Evolutionary conservation across 495 filamentous ascomycete species (phyloP), one percentile per base, ranked within the genome.

Genomic region (Mycothermus thermophilus): DNA sequence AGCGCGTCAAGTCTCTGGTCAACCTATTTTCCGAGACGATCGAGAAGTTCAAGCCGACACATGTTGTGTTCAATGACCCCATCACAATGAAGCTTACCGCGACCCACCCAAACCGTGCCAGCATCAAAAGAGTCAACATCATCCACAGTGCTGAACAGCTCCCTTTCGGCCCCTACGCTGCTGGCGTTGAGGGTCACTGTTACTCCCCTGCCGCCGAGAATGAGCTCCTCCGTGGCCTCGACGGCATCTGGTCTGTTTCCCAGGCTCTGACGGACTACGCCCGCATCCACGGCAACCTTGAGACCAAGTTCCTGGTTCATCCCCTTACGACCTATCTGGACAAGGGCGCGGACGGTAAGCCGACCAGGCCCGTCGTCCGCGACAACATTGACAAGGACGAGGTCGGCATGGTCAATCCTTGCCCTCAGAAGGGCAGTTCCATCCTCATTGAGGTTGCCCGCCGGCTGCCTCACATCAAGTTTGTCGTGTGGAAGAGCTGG

Each of bases 91-190:
- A 53, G 20, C 10, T 48, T 22, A 44, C 52, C 4, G 37, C 26
- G 12, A 11, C 12, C 23, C 41, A 50, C 31, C 25, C 23, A 0
- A 7, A 15, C 4, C 34, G 41, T 6, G 1, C 15, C 13, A 32
- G 8, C 13, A 51, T 53, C 37, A 51, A 51, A 26, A 39, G 52
- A 6, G 26, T 53, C 15, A 38, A 36, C 16, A 41, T 55, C 22
- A 47, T 55, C n/a, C 52, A 55, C 38, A 46, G 50, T 4, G 52
- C 50, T 3, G 52, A 55, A 22, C 50, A 53, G 40, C 38, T 55
- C 2, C 52, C 52, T 3, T 55, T 55, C 22, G 52, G 52, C 3
- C 52, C 52, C 8, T 53, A 42, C 17, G 34, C 34, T 18, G 38
- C 37, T 2, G 47, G 50, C 1, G 40, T 53, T 2, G 26, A 38